Percentiles rank a stretch among this genome's conserved stretches.
Conservation (phyloP, 192 early-diverging fungal genomes). For the Rhizophagus sp. region DNA sequence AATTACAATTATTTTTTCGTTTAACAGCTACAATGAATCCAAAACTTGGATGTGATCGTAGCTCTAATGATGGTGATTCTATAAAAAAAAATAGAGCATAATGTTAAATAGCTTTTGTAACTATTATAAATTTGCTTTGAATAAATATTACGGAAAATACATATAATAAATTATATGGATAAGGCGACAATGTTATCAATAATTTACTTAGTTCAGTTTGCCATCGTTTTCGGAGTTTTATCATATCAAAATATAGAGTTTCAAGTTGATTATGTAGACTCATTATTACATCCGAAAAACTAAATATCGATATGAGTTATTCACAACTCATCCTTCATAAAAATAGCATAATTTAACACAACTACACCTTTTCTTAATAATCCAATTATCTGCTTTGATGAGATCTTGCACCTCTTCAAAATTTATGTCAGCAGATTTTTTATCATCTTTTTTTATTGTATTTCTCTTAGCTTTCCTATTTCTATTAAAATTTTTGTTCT, state of each 20-base stretch:
- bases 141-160: not conserved
- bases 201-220: conserved; percentile 38
- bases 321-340: not conserved
- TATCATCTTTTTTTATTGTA: not conserved
- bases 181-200: not conserved
- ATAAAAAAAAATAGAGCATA: not conserved
- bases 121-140: not conserved
- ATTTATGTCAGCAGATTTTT: not conserved
- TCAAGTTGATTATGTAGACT: conserved; percentile 44
- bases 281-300: conserved; percentile 42
- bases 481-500: not conserved
- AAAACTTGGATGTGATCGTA: conserved; percentile 15
- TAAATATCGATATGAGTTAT: conserved; percentile 5
- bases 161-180: not conserved
- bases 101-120: not conserved
- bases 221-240: conserved; percentile 42
- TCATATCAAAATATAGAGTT: conserved; percentile 45
- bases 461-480: not conserved
- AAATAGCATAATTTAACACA: not conserved
- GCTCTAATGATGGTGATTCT: conserved; percentile 21
- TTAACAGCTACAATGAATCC: conserved; percentile 17
- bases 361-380: conserved; percentile 40
- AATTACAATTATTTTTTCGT: not conserved
- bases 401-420: not conserved
- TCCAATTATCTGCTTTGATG: conserved; percentile 44